Evolutionary conservation across 257 asterid species (phyloP), one percentile per base, ranked within the genome.

Genomic region (Solanum clarkiae): DNA sequence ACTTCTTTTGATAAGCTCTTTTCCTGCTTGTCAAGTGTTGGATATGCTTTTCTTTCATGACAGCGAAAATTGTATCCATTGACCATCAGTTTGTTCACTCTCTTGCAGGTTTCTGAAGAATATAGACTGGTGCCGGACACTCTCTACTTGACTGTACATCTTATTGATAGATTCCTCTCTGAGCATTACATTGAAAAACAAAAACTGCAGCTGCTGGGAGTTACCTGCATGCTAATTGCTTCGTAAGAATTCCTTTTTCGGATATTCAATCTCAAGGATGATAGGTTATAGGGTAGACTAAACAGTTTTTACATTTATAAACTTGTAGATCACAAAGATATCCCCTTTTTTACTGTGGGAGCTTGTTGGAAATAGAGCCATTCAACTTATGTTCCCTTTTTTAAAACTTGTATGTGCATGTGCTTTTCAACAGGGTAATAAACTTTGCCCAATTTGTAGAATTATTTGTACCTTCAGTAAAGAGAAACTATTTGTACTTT

Each of bases 191-290:
- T 95, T 70, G 97, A 95, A 91, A 97, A 93, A 90, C 97, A 91
- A 88, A 97, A 93, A 87, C 90, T 97, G 87, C 99, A 97, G 88
- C 94, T 97, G 84, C 94, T 97, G 87, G 99, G 99, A 17, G 97
- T 97, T 82, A 95, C 99, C 84, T 95, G 98, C 98, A 92, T 97
- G 98, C 94, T 97, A 82, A 94, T 95, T 91, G 95, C 99, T 83
- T 97, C 98, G 99, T 97, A 95, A 93, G 92, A 80, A 65, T 47
- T 74, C 55, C 36, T 45, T 24, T 84, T 87, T 69, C 56, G 71
- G 66, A 53, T 11, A 79, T 26, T 24, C 66, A 53, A 29, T 15
- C n/a, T 79, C 83, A 42, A 53, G 5, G n/a, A 60, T 51, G 82
- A 49, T 20, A 53, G 66, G 51, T 79, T 53, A 79, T 53, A 51